Percentiles rank a stretch among this genome's conserved stretches.
These are phyloP conservation scores for Boletus sp. DNA, from an alignment of 768 basidiomycete species.

Conservation along the genomic window DNA sequence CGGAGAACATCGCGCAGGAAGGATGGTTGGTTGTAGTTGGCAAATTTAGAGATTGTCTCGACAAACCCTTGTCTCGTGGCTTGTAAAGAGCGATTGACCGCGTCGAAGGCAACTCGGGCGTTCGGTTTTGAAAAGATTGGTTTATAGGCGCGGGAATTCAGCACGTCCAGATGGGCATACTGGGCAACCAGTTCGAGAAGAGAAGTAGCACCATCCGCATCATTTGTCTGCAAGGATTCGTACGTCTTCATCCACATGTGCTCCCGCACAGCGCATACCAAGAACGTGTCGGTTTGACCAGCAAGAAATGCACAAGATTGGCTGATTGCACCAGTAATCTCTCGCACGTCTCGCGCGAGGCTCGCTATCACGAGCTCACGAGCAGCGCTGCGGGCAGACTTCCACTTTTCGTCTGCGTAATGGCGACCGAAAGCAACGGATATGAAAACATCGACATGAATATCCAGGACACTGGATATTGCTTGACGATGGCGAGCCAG, in stretches of 20 bases:
- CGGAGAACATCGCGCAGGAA: slow-evolving; percentile 53
- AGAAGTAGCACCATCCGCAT: slow-evolving; percentile 54
- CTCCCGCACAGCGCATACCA: slow-evolving; percentile 43
- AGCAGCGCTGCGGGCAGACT: slow-evolving; percentile 37
- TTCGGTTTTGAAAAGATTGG: slow-evolving; percentile 32
- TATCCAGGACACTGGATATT: slow-evolving; percentile 42
- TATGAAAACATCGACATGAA: slow-evolving; percentile 48
- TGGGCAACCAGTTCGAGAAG: slow-evolving; percentile 57
- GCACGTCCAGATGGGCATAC: slow-evolving; percentile 62
- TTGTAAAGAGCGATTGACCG: slow-evolving; percentile 60
- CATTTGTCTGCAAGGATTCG: slow-evolving; percentile 51
- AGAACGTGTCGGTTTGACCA: slow-evolving; percentile 28
- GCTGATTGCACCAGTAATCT: slow-evolving; percentile 30
- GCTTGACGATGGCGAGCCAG: slow-evolving; percentile 25
- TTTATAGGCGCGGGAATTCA: slow-evolving; percentile 53
- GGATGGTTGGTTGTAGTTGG: slow-evolving; percentile 56
- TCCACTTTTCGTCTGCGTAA: slow-evolving; percentile 41
- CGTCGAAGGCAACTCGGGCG: slow-evolving; percentile 39
- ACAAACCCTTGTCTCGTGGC: slow-evolving; percentile 61
- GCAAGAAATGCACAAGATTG: slow-evolving; percentile 35
- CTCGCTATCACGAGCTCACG: slow-evolving; percentile 39
- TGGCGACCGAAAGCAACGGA: slow-evolving; percentile 43
- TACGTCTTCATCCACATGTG: slow-evolving; percentile 72
- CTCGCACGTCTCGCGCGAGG: slow-evolving; percentile 34
- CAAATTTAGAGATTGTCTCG: slow-evolving; percentile 57